Conservation (phyloP, 1,284 basidiomycete genomes). For the Irpex rosettiformis region DNA sequence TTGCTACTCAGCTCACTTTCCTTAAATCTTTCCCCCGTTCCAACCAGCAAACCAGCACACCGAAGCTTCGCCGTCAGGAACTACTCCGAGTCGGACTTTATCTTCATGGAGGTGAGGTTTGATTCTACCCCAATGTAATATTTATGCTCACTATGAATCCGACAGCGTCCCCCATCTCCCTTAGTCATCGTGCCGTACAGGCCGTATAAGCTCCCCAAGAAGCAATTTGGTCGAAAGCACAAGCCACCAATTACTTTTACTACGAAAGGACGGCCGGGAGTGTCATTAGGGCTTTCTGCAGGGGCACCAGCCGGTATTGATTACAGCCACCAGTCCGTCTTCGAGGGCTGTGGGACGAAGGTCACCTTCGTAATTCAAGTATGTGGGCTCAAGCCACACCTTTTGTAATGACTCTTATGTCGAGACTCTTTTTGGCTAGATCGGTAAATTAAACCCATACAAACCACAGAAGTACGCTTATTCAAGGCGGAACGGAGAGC, state of each 20-base stretch:
- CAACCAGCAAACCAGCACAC: neutral
- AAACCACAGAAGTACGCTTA: neutral
- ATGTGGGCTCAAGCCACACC: neutral
- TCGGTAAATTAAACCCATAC: neutral
- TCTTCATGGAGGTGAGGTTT: neutral
- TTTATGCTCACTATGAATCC: neutral
- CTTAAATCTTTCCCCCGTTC: neutral
- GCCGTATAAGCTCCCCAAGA: neutral
- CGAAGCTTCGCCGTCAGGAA: neutral
- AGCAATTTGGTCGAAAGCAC: neutral
- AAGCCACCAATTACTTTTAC: neutral
- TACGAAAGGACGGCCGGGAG: neutral
- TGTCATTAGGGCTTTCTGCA: neutral
- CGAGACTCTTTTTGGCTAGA: neutral
- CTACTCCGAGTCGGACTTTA: neutral
- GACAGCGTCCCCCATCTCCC: neutral
- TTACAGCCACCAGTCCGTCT: neutral
- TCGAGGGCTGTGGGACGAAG: neutral
- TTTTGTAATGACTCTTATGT: neutral
- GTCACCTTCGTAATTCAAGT: neutral
- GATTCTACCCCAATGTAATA: neutral
- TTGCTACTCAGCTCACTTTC: neutral
- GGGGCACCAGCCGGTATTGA: neutral
- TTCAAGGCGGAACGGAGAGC: neutral
- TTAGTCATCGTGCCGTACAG: neutral